Evolutionary conservation across 164 flowering plant genomes (phyloP), one percentile per base, ranked within the genome.

Genomic region (Dillenia turbinata): DNA sequence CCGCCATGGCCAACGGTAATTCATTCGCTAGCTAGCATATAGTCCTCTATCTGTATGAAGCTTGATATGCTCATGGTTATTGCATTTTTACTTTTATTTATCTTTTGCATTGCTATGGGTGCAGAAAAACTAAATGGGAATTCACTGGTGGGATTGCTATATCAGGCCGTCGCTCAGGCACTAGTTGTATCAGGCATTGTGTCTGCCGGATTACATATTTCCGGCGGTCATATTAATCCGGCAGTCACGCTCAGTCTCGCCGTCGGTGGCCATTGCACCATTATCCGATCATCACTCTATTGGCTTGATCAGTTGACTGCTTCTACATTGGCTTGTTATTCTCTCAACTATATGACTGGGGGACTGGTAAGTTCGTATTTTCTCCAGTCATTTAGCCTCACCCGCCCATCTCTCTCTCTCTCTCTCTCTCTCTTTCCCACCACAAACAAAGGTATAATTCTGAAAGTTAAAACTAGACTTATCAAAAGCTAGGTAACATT

Each of bases 151-250:
- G 89, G 89, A 0, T 51, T 92, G 60, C 77, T 90, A 43, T 83
- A 68, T 5, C 90, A 85, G 66, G 96, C 96, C 0, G 63, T 87
- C 69, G 87, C 98, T 1, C 93, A 87, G 57, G 89, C 92, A 3
- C 57, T 93, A 15, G 97, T 81, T 43, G 92, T 84, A 56, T 93
- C 85, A 1, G 92, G 84, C 48, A 85, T 83, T 92, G 79, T 90
- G 52, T 79, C 91, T 0, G 90, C 92, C 40, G 97, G 92, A 14
- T 61, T 82, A 5, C 82, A 73, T 44, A 88, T 83, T 15, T 93
- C 94, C 60, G 98, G 98, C 10, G 98, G 92, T n/a, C 96, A 90
- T 67, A 81, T 92, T 14, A 90, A 88, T 71, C 98, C 97, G 0
- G 98, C 97, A 1, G 97, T 90, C 55, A 88, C 98, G 0, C 67